Percentiles rank a stretch among this genome's conserved stretches.
Conservation (phyloP, 2,329 filamentous ascomycete species). For the Fusarium sublunatum region DNA sequence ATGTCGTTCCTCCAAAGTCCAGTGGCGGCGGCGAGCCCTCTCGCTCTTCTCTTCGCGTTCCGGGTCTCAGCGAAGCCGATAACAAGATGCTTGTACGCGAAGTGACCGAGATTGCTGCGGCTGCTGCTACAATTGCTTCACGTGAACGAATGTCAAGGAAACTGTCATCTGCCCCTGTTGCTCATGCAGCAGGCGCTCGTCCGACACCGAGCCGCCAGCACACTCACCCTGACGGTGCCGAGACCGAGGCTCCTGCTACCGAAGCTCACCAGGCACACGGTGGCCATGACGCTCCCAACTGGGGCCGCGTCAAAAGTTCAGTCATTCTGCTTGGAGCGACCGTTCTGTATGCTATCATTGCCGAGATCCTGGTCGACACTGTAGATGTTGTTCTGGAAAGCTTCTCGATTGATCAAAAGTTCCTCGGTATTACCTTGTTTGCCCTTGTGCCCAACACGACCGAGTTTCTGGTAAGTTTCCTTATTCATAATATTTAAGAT, state of each 20-base stretch:
- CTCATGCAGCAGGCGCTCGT: slow-evolving; percentile 34
- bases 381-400: slow-evolving; percentile 95
- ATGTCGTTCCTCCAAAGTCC: slow-evolving; percentile 80
- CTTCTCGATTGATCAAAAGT: slow-evolving; percentile 95
- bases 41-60: slow-evolving; percentile 63
- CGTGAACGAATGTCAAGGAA: slow-evolving; percentile 69
- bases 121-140: slow-evolving; percentile 87
- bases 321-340: slow-evolving; percentile 91
- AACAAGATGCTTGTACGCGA: slow-evolving; percentile 85
- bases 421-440: slow-evolving; percentile 95
- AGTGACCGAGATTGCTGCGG: slow-evolving; percentile 93
- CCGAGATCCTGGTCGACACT: slow-evolving; percentile 95
- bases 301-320: slow-evolving; percentile 91
- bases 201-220: slow-evolving; percentile 51
- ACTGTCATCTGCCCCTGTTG: slow-evolving; percentile 48
- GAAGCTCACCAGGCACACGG: slow-evolving; percentile 62
- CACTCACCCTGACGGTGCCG: slow-evolving; percentile 29
- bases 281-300: slow-evolving; percentile 98
- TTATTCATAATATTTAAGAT: background rate
- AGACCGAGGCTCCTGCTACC: slow-evolving; percentile 48
- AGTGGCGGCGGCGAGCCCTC: slow-evolving; percentile 54
- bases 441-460: slow-evolving; percentile 98
- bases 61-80: slow-evolving; percentile 82
- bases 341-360: slow-evolving; percentile 93
- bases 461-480: slow-evolving; percentile 82